Evolutionary conservation across 805 yeast species (phyloP).

Genomic region (Candida awuae): DNA sequence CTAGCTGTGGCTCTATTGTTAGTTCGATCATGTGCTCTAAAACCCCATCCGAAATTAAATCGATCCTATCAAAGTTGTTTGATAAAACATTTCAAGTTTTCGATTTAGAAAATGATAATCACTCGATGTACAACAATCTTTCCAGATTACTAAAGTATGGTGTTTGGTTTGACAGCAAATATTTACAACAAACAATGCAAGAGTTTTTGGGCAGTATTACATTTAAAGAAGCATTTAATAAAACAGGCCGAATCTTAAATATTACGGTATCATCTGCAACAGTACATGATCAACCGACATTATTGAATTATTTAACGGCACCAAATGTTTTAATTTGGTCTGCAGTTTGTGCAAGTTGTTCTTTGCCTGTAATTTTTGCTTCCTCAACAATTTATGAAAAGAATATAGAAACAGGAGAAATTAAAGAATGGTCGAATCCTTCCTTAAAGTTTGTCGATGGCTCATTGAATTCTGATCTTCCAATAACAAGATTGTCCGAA

Average conservation of each 20-base stretch:
- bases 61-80: slow-evolving; percentile 52
- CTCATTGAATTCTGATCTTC: slow-evolving; percentile 89
- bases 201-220: slow-evolving; percentile 82
- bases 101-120: slow-evolving; percentile 42
- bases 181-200: slow-evolving; percentile 65
- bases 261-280: slow-evolving; percentile 92
- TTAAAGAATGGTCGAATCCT: slow-evolving; percentile 74
- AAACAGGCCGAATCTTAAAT: slow-evolving; percentile 88
- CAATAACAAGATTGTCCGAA: slow-evolving; percentile 82
- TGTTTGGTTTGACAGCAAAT: slow-evolving; percentile 75
- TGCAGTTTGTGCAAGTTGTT: slow-evolving; percentile 89
- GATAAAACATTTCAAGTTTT: slow-evolving; percentile 48
- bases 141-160: slow-evolving; percentile 73
- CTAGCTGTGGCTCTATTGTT: slow-evolving; percentile 92
- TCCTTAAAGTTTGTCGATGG: slow-evolving; percentile 88
- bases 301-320: slow-evolving; percentile 71
- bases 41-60: slow-evolving; percentile 59
- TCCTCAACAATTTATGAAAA: slow-evolving; percentile 82
- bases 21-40: slow-evolving; percentile 84
- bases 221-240: slow-evolving; percentile 86
- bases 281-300: slow-evolving; percentile 80
- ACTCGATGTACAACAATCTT: slow-evolving; percentile 42
- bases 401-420: slow-evolving; percentile 60
- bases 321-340: slow-evolving; percentile 81
- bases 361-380: slow-evolving; percentile 87